phyloP scores from a whole-genome alignment of 352 stramenopile species.

The Globisporangium acanthophoron region DNA sequence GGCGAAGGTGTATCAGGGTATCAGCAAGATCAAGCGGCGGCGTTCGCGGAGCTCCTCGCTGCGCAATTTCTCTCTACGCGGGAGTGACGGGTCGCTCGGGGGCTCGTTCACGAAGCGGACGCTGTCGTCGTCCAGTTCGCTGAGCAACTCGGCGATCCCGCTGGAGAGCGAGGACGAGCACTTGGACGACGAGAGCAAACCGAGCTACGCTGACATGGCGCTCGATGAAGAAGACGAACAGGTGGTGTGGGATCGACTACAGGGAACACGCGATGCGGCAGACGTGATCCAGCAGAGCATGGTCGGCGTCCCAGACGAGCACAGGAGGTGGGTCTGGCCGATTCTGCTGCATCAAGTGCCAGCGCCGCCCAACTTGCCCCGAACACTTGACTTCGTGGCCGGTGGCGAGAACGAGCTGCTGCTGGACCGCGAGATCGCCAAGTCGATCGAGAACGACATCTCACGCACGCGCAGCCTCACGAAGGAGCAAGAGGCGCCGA shows the following conservation, averaged over 20 bases:
- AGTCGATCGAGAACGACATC: conserved; percentile 83
- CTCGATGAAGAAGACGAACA: conserved; percentile 19
- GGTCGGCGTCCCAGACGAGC: conserved; percentile 52
- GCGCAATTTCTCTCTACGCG: conserved; percentile 40
- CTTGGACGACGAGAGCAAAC: conserved; percentile 10
- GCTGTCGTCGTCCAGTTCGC: conserved; percentile 53
- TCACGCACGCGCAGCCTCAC: conserved; percentile 55
- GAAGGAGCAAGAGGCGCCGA: conserved; percentile 42
- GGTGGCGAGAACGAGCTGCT: conserved; percentile 37
- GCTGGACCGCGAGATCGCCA: conserved; percentile 62
- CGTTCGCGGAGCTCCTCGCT: conserved; percentile 63
- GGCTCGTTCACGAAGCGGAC: conserved; percentile 34
- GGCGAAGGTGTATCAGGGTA: conserved; percentile 57
- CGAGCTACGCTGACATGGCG: not conserved
- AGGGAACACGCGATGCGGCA: conserved; percentile 20
- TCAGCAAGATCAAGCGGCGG: conserved; percentile 68
- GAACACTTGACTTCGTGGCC: conserved; percentile 11
- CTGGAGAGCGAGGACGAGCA: conserved; percentile 13
- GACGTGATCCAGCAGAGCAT: conserved; percentile 41
- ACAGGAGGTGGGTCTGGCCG: conserved; percentile 68
- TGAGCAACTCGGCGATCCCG: conserved; percentile 28
- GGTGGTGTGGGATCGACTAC: conserved; percentile 39
- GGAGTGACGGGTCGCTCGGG: conserved; percentile 24
- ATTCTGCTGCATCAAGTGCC: conserved; percentile 50
- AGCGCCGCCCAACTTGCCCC: conserved; percentile 28